Evolutionary conservation across 2,329 filamentous ascomycete species (phyloP).

Genomic region (Cordyceps tenuipes): DNA sequence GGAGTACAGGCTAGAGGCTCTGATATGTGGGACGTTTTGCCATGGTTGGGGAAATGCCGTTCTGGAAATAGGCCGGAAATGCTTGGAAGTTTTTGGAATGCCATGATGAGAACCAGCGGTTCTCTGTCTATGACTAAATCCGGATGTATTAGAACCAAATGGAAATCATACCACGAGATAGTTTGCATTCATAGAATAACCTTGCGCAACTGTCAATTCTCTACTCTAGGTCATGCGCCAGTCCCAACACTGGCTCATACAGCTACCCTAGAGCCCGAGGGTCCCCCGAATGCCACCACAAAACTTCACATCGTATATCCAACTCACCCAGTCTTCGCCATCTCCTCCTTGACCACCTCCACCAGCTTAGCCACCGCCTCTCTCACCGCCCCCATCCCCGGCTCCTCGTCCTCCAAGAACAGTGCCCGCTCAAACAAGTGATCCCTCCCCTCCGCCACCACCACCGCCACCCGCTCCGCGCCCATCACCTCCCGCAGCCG

Average conservation of each 20-base stretch:
- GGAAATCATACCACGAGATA: too few relatives aligned
- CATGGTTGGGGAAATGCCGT: neutral
- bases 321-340: neutral
- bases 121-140: too few relatives aligned
- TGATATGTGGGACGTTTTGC: neutral
- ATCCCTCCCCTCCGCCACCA: conserved; percentile 19
- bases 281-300: too few relatives aligned
- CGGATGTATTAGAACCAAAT: too few relatives aligned
- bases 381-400: conserved; percentile 22
- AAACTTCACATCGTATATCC: too few relatives aligned
- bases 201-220: too few relatives aligned
- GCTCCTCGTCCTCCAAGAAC: conserved; percentile 23
- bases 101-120: too few relatives aligned
- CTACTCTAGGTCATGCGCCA: too few relatives aligned
- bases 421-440: conserved; percentile 24
- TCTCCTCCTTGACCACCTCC: conserved; percentile 12
- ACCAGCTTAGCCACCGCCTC: conserved; percentile 19
- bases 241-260: too few relatives aligned
- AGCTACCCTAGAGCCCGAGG: too few relatives aligned
- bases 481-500: conserved; percentile 21
- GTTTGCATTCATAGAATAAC: too few relatives aligned
- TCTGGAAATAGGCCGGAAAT: conserved; percentile 6
- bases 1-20: neutral
- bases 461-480: conserved; percentile 19
- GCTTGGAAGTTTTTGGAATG: neutral